These are phyloP conservation scores for Saitozyma podzolica DNA, from an alignment of 768 basidiomycete species.

Conservation along the genomic window DNA sequence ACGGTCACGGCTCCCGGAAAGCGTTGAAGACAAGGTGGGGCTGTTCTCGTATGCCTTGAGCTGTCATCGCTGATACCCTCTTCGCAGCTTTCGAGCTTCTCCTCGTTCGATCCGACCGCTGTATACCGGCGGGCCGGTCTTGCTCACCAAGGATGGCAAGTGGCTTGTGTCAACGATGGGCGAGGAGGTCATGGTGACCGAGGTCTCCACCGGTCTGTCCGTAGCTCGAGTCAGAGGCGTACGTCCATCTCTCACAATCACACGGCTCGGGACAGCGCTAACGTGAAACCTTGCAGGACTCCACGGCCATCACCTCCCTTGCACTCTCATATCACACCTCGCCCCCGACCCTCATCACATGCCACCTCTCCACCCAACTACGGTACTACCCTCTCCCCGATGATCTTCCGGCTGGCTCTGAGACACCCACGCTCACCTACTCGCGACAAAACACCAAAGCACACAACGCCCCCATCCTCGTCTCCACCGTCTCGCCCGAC, in stretches of 20 bases:
- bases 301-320: constrained; percentile 77
- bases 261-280: constrained; percentile 4
- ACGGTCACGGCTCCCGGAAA: constrained; percentile 23
- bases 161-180: constrained; percentile 82
- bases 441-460: constrained; percentile 75
- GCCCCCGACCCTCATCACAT: constrained; percentile 66
- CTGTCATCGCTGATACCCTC: not conserved
- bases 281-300: constrained; percentile 61
- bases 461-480: constrained; percentile 91
- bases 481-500: constrained; percentile 73
- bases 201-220: constrained; percentile 69
- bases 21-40: constrained; percentile 41
- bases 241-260: constrained; percentile 52
- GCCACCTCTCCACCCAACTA: constrained; percentile 76
- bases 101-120: constrained; percentile 60
- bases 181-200: constrained; percentile 80
- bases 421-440: constrained; percentile 61
- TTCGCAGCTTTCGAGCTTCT: constrained; percentile 46
- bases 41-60: not conserved
- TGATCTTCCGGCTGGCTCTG: constrained; percentile 41
- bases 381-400: constrained; percentile 77
- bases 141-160: constrained; percentile 72
- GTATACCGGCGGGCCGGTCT: constrained; percentile 84
- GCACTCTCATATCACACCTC: constrained; percentile 68
- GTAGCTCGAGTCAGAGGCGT: constrained; percentile 84